Percentiles rank a stretch among this genome's conserved stretches.
These are phyloP conservation scores for Euphorbia tirucalli DNA, from an alignment of 345 rosid genomes.

Conservation along the genomic window DNA sequence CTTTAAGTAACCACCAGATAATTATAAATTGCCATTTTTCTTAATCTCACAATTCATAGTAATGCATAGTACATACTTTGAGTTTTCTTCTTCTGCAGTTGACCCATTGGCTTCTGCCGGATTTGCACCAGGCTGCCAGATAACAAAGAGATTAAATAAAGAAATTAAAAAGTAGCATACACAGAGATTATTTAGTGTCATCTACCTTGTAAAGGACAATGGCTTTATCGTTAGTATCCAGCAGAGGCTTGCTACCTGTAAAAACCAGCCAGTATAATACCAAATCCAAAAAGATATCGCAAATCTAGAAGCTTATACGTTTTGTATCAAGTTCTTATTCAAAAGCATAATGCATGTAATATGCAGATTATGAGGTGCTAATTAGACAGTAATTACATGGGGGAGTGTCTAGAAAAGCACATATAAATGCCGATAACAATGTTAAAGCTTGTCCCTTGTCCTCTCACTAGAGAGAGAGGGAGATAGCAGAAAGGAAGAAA, in stretches of 20 bases:
- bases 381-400: not conserved
- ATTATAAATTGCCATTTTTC: not conserved
- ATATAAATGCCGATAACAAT: not conserved
- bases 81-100: slow-evolving; percentile 47
- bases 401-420: not conserved
- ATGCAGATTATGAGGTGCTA: not conserved
- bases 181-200: slow-evolving; percentile 6
- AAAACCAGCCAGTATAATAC: slow-evolving; percentile 24
- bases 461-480: not conserved
- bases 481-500: not conserved
- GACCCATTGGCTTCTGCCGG: slow-evolving; percentile 56
- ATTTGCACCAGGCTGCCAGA: slow-evolving; percentile 65
- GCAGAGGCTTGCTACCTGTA: slow-evolving; percentile 49
- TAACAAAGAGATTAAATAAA: slow-evolving; percentile 22
- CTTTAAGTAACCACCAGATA: not conserved
- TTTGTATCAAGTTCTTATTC: slow-evolving; percentile 3
- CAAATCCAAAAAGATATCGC: too few relatives aligned
- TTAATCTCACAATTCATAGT: slow-evolving; percentile 1
- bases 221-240: slow-evolving; percentile 66
- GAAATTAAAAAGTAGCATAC: slow-evolving; percentile 3
- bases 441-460: too few relatives aligned
- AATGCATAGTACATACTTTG: slow-evolving; percentile 53
- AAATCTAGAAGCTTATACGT: not conserved
- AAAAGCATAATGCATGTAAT: slow-evolving; percentile 7
- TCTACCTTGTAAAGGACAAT: slow-evolving; percentile 80